These are phyloP conservation scores for Stramenopiles sp. DNA, from an alignment of 352 stramenopile genomes.

Conservation along the genomic window DNA sequence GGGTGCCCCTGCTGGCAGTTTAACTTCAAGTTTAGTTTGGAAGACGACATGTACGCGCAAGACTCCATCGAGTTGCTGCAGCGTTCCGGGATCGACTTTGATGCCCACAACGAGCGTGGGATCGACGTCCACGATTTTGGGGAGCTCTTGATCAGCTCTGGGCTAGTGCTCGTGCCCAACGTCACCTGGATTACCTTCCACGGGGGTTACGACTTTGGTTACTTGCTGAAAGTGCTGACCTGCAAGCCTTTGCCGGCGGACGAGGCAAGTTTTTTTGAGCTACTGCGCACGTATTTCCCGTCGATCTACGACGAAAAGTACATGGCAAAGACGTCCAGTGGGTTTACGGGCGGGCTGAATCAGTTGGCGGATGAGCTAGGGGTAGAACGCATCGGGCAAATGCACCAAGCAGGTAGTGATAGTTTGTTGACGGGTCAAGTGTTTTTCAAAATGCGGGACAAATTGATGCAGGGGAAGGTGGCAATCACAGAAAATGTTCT, in stretches of 20 bases:
- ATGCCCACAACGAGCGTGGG: slow-evolving; percentile 75
- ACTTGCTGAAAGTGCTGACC: slow-evolving; percentile 88
- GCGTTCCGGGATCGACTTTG: slow-evolving; percentile 91
- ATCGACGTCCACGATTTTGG: slow-evolving; percentile 92
- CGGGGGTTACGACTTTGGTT: slow-evolving; percentile 95
- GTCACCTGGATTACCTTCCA: slow-evolving; percentile 98
- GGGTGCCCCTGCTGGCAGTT: slow-evolving; percentile 96
- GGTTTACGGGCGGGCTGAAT: slow-evolving; percentile 80
- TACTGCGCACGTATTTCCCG: slow-evolving; percentile 94
- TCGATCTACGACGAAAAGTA: slow-evolving; percentile 97
- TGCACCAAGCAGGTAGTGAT: slow-evolving; percentile 96
- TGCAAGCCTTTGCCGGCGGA: slow-evolving; percentile 60
- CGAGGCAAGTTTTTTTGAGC: slow-evolving; percentile 82
- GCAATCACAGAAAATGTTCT: neutral
- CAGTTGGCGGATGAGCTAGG: slow-evolving; percentile 78
- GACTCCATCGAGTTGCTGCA: slow-evolving; percentile 97
- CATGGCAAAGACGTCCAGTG: slow-evolving; percentile 91
- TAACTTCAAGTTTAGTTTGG: slow-evolving; percentile 96
- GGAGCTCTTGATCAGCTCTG: slow-evolving; percentile 89
- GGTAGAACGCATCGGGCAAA: slow-evolving; percentile 89
- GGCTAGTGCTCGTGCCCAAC: slow-evolving; percentile 89
- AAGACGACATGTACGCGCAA: slow-evolving; percentile 97
- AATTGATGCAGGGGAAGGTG: neutral
- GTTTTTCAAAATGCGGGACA: slow-evolving; percentile 37
- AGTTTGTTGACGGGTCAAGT: slow-evolving; percentile 79